phyloP scores from a whole-genome alignment of 148 eudicot genomes.

The Rhododendron vialii region DNA sequence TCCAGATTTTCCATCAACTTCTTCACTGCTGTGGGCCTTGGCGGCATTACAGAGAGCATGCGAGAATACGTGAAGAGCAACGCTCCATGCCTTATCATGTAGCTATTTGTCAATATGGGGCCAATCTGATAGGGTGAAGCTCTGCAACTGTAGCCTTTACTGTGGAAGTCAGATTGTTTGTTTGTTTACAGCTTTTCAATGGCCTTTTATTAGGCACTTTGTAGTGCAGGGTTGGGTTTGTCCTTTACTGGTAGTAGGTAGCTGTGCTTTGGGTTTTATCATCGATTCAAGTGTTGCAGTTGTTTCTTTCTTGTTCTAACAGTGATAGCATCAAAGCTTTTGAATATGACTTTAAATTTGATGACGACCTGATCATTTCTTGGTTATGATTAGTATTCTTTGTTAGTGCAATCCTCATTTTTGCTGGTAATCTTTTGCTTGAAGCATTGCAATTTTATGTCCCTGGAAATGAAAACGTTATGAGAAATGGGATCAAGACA shows the following conservation, averaged over 20 bases:
- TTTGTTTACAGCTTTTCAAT: no score
- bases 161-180: neutral
- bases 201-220: no score
- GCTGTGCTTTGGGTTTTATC: neutral
- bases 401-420: neutral
- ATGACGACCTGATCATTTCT: neutral
- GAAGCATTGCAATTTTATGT: neutral
- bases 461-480: neutral
- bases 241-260: no score
- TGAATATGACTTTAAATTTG: neutral
- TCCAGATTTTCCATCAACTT: conserved; percentile 78
- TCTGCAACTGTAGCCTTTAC: neutral
- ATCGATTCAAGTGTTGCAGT: neutral
- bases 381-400: neutral
- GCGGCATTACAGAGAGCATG: conserved; percentile 21
- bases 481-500: neutral
- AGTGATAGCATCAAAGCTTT: neutral
- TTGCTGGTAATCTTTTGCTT: neutral
- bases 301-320: neutral
- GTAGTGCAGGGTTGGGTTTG: no score
- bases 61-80: conserved; percentile 67
- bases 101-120: neutral
- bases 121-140: neutral
- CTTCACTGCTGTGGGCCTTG: conserved; percentile 44
- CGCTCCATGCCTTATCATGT: neutral